Evolutionary conservation across 345 rosid species (phyloP), one percentile per base, ranked within the genome.

Genomic region (Brassica juncea): DNA sequence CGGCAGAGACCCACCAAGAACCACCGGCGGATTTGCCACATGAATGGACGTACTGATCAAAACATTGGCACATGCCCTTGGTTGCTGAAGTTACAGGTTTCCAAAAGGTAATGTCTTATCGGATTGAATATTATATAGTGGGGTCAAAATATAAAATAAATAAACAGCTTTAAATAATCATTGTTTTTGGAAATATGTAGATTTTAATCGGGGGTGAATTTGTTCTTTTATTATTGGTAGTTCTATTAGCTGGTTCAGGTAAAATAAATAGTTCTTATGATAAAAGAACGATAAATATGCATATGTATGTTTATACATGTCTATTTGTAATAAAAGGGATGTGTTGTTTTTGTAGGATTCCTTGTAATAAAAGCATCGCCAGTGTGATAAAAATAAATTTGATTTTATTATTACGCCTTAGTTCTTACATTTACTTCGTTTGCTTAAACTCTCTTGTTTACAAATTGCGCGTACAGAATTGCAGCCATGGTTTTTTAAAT

Each of bases 21-120:
- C 74, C 49, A 68, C 71, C 66, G 25, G 71, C 84, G 8, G 81
- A 70, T 74, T 84, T 94, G 39, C 98, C 97, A 37, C 91, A 87
- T 5, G 98, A 94, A 76, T 92, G 98, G 97, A 87, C 93, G 8
- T 94, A 92, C 63, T 94, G 70, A 81, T 42, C 35, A 61, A 52
- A 61, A 73, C 74, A 74, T 3, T 34, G 66, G 55, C 74, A 52
- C 75, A 52, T 80, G 78, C 70, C 63, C 65, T 73, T 73, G 47
- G 39, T 57, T 73, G 77, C 47, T 62, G 66, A 52, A 63, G 60
- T 44, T 60, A 5, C 49, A 73, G 82, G 64, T 60, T 67, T 67
- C 68, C 58, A 73, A 44, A 72, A 67, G 82, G 73, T 79, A 72
- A 49, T 25, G 73, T 66, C 73, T 64, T 71, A 73, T 79, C 69